Percentiles rank a stretch among this genome's conserved stretches.
These are phyloP conservation scores for Combretum micranthum DNA, from an alignment of 345 rosid species.

Conservation along the genomic window DNA sequence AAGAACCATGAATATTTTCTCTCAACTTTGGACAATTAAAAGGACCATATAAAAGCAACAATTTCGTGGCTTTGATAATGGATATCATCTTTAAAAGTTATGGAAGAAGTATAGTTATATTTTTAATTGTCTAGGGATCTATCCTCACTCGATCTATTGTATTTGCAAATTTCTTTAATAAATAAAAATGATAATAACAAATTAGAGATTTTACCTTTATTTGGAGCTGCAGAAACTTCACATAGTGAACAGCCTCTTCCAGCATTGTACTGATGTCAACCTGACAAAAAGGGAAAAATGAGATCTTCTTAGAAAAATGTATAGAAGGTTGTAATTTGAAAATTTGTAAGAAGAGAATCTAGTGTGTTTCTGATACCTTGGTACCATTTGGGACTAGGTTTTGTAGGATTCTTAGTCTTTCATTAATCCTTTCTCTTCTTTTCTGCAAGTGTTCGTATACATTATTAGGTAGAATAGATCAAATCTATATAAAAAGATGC, in stretches of 20 bases:
- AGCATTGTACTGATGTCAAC: conserved; percentile 92
- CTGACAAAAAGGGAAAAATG: conserved; percentile 12
- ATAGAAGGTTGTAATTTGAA: background rate
- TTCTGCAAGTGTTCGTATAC: conserved; percentile 35
- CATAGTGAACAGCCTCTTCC: conserved; percentile 83
- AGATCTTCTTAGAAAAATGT: background rate
- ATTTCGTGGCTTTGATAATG: too few species aligned
- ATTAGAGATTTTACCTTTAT: conserved; percentile 55
- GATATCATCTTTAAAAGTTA: too few species aligned
- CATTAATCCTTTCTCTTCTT: conserved; percentile 84
- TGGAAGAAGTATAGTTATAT: too few species aligned
- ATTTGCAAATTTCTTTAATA: too few species aligned
- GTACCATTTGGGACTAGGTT: conserved; percentile 84
- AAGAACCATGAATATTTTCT: too few species aligned
- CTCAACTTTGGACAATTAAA: too few species aligned
- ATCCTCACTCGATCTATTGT: too few species aligned
- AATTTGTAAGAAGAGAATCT: background rate
- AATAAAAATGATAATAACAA: too few species aligned
- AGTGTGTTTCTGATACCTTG: conserved; percentile 32
- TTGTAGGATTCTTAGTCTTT: conserved; percentile 66
- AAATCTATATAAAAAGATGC: background rate
- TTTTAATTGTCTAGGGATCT: too few species aligned
- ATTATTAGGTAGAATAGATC: too few species aligned
- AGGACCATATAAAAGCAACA: too few species aligned
- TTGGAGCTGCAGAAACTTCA: conserved; percentile 78